phyloP scores from a whole-genome alignment of 495 filamentous ascomycete genomes.

The Pseudomonodictys pantanalensis region DNA sequence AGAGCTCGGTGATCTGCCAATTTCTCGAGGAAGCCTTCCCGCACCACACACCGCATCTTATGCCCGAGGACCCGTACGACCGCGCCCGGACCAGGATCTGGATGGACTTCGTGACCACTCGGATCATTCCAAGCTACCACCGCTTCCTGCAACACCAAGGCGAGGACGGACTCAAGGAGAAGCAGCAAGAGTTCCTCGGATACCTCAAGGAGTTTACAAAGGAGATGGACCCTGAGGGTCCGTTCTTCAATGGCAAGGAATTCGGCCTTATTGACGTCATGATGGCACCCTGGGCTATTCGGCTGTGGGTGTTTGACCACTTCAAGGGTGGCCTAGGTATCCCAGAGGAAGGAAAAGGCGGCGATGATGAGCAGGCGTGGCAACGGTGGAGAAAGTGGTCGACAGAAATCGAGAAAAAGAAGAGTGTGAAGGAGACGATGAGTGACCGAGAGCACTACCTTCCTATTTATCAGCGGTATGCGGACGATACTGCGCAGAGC shows the following conservation, averaged over 20 bases:
- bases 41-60: constrained; percentile 45
- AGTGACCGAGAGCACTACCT: constrained; percentile 62
- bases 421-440: constrained; percentile 60
- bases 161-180: constrained; percentile 43
- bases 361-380: constrained; percentile 56
- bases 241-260: constrained; percentile 60
- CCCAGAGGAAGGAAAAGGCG: constrained; percentile 49
- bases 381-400: constrained; percentile 60
- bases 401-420: constrained; percentile 51
- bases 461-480: constrained; percentile 66
- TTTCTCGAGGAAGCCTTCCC: constrained; percentile 68
- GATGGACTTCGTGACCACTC: constrained; percentile 63
- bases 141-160: constrained; percentile 58
- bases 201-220: constrained; percentile 36
- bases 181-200: constrained; percentile 40
- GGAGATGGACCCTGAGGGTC: constrained; percentile 59
- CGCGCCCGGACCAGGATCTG: constrained; percentile 62
- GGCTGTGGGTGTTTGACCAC: constrained; percentile 67
- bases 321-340: constrained; percentile 65
- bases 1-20: constrained; percentile 64
- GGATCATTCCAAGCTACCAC: constrained; percentile 64
- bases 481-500: constrained; percentile 67
- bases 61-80: constrained; percentile 56
- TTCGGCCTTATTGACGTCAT: constrained; percentile 61
- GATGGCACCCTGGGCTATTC: constrained; percentile 48